A percentile compares a stretch with the other conserved stretches of the same genome.
Evolutionary conservation across 1,139 yeast genomes (phyloP).

Genomic region (Blastobotrys arbuscula): DNA sequence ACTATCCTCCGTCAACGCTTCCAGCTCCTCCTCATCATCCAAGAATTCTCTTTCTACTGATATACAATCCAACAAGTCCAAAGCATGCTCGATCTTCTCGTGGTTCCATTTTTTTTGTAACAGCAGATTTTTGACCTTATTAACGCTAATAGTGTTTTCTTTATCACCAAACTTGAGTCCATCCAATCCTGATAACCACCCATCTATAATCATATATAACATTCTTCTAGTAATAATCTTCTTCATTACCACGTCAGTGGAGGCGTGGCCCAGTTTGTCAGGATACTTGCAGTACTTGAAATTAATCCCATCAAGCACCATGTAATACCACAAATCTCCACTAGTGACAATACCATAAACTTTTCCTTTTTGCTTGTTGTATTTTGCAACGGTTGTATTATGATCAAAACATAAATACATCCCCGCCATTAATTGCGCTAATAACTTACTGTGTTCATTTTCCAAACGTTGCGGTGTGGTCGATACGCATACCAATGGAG

Average conservation of each 20-base stretch:
- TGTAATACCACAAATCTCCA: not conserved
- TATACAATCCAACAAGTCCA: not conserved
- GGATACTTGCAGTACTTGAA: not conserved
- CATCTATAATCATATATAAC: not conserved
- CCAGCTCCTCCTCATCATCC: too few species aligned
- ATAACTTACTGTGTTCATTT: not conserved
- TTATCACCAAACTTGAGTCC: not conserved
- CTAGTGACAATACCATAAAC: conserved; percentile 3
- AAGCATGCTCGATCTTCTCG: not conserved
- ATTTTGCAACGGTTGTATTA: not conserved
- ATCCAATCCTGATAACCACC: not conserved
- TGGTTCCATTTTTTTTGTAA: not conserved
- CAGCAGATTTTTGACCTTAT: not conserved
- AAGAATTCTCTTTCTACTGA: not conserved
- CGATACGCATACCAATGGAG: not conserved
- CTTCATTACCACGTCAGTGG: not conserved
- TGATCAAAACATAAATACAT: conserved; percentile 2
- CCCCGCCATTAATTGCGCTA: conserved; percentile 1
- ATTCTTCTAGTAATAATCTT: not conserved
- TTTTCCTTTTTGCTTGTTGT: not conserved
- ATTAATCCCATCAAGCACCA: conserved; percentile 3
- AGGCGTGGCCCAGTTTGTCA: not conserved
- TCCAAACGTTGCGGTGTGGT: not conserved
- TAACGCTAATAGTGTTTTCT: not conserved
- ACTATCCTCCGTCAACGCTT: too few species aligned